Base-by-base conservation (phyloP, 352 stramenopile species). In the Albugo candida region DNA sequence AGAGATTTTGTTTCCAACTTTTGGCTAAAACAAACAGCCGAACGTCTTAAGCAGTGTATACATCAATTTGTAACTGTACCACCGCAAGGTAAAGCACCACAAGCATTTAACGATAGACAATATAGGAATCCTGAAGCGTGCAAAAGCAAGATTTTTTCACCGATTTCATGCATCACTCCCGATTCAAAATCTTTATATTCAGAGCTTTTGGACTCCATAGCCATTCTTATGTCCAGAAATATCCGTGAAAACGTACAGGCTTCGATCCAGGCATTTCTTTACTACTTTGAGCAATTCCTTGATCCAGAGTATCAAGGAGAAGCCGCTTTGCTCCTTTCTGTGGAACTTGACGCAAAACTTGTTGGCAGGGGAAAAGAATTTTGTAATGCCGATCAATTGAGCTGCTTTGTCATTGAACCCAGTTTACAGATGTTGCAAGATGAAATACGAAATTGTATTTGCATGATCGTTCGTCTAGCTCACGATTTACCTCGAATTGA, bases 401-500 rank as follows among this genome's bases (percentile, higher is more conserved):
- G 1, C 31, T 42, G 20, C 13, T 83, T 87, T 42, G 63, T 63
- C 44, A 65, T 89, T 17, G 72, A 85, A 8, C 76, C 76, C 6
- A 61, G 70, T 18, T 56, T 66, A 2, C 62, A 56, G 14, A 52
- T 57, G 10, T 31, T 89, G 19, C 65, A 69, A 1, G 76, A 89
- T 39, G 76, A 80, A 40, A 61, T 86, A 40, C 55, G 67, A 14
- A 65, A 54, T 36, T 91, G 72, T 37, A 48, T 87, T 18, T 66
- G 70, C 34, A 48, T 68, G 11, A 67, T 91, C 43, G 75, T 88
- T n/a, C 75, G 88, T 41, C 72, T 83, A 0, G 71, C 76, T 2
- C 79, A 92, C 41, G 67, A 69, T n/a, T 94, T 94, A 43, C 78
- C 82, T n/a, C 74, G 82, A 20, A 83, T 94, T 46, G 84, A 95